Percentiles rank a stretch among this genome's conserved stretches.
Conservation (phyloP, 106 monocot species). For the Ottelia alismoides region DNA sequence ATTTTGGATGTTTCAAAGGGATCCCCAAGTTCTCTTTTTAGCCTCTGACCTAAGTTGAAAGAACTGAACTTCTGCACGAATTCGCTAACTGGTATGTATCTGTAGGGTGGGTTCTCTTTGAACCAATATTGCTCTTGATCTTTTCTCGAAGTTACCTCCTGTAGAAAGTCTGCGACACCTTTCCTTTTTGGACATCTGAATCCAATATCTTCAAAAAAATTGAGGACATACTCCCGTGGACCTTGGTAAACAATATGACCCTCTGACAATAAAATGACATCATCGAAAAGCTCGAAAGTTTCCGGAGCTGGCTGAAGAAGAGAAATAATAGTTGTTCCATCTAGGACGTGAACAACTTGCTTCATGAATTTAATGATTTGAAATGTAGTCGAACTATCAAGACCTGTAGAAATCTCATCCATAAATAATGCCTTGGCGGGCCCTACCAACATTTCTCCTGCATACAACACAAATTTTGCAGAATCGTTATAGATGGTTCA, state of each 20-base stretch:
- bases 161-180: conserved; percentile 81
- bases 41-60: conserved; percentile 27
- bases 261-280: conserved; percentile 71
- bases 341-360: conserved; percentile 57
- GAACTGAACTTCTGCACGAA: conserved; percentile 39
- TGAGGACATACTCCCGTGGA: conserved; percentile 27
- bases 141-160: conserved; percentile 78
- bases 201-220: conserved; percentile 64
- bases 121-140: conserved; percentile 88
- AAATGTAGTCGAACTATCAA: conserved; percentile 79
- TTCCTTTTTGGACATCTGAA: conserved; percentile 87
- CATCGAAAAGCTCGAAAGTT: conserved; percentile 80
- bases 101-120: conserved; percentile 14
- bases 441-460: conserved; percentile 91
- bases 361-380: conserved; percentile 76
- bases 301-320: conserved; percentile 92
- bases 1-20: conserved; percentile 34
- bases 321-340: conserved; percentile 55
- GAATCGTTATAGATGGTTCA: too few relatives aligned
- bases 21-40: conserved; percentile 27
- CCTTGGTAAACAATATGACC: conserved; percentile 77
- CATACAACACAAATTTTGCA: too few relatives aligned
- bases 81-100: conserved; percentile 33
- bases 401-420: conserved; percentile 97
- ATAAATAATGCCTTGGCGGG: conserved; percentile 77